These are phyloP conservation scores for Pontederia paniculata DNA, from an alignment of 176 grass and related monocot genomes.

Conservation along the genomic window DNA sequence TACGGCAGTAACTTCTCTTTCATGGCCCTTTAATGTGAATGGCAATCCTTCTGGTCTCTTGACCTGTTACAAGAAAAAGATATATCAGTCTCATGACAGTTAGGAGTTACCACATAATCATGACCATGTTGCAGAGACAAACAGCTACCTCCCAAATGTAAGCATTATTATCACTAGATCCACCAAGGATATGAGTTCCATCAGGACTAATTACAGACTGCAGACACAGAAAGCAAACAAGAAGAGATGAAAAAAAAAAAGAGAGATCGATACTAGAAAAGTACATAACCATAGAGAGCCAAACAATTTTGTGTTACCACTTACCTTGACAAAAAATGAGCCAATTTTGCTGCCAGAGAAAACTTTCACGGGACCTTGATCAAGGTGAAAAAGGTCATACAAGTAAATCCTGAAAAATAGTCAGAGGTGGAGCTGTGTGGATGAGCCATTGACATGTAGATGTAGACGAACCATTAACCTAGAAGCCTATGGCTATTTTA, in stretches of 20 bases:
- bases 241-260: constrained; percentile 8
- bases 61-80: constrained; percentile 35
- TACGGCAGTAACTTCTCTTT: constrained; percentile 74
- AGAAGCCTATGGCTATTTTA: too few relatives aligned
- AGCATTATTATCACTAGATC: constrained; percentile 70
- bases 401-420: constrained; percentile 63
- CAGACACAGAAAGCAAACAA: constrained; percentile 14
- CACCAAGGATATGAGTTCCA: constrained; percentile 75
- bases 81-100: neutral
- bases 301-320: too few relatives aligned
- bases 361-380: constrained; percentile 62
- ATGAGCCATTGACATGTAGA: neutral
- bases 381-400: constrained; percentile 67
- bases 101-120: too few relatives aligned
- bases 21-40: constrained; percentile 57
- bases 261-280: too few relatives aligned
- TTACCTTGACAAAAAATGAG: constrained; percentile 93
- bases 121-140: neutral
- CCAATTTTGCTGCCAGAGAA: constrained; percentile 80
- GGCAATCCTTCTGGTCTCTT: constrained; percentile 42
- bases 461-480: too few relatives aligned
- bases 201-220: constrained; percentile 84
- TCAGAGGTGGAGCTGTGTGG: constrained; percentile 6
- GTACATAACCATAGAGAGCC: too few relatives aligned
- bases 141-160: constrained; percentile 91